Conservation (phyloP, 352 stramenopile species). For the Phytophthora hybrid region DNA sequence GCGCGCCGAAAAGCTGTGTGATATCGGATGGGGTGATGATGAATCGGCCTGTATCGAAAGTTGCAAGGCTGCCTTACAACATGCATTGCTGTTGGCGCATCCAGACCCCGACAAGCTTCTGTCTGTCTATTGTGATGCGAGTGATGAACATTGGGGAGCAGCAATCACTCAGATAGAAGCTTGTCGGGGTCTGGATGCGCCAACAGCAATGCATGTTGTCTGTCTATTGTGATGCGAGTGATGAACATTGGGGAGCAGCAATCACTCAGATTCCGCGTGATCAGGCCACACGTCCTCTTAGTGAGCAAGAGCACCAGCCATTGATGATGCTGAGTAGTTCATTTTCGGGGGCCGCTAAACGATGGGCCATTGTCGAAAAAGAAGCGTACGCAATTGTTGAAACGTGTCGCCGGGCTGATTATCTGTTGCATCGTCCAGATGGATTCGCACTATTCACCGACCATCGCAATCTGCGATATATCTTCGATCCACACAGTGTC, state of each 20-base stretch:
- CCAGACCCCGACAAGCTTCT: neutral
- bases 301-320: neutral
- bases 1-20: neutral
- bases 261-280: neutral
- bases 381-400: neutral
- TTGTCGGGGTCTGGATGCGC: no score
- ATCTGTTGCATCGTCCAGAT: neutral
- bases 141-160: neutral
- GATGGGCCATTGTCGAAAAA: neutral
- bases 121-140: neutral
- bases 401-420: neutral
- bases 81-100: neutral
- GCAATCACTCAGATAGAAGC: no score
- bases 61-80: neutral
- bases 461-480: neutral
- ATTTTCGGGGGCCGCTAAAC: neutral
- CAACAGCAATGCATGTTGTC: no score
- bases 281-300: neutral
- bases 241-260: neutral
- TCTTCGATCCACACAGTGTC: neutral
- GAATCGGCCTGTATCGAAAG: neutral
- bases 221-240: neutral
- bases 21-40: neutral
- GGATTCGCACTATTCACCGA: neutral
- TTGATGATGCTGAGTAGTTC: neutral